phyloP scores from a whole-genome alignment of 2,329 filamentous ascomycete species.

The Penicillium corylophilum region DNA sequence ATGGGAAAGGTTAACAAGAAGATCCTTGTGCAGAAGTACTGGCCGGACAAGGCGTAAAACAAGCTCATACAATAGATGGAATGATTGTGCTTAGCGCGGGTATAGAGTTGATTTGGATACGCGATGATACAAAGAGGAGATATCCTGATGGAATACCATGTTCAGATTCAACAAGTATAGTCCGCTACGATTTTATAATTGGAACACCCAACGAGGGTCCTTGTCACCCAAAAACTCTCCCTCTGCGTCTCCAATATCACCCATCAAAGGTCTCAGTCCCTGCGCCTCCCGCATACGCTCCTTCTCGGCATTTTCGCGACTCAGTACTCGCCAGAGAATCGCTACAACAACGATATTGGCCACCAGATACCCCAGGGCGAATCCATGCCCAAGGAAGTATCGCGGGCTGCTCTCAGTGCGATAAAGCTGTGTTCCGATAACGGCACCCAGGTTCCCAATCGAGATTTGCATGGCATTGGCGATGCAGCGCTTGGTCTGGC shows the following conservation, averaged over 20 bases:
- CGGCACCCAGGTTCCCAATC: slow-evolving; percentile 67
- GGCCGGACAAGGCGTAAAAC: slow-evolving; percentile 25
- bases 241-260: slow-evolving; percentile 51
- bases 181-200: slow-evolving; percentile 44
- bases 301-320: slow-evolving; percentile 58
- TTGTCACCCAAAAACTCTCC: slow-evolving; percentile 61
- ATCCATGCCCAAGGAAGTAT: slow-evolving; percentile 65
- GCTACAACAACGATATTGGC: slow-evolving; percentile 57
- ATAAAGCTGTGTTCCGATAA: slow-evolving; percentile 70
- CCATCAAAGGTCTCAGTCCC: slow-evolving; percentile 28
- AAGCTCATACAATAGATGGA: background rate
- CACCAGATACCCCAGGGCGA: slow-evolving; percentile 64
- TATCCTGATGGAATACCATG: background rate
- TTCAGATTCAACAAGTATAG: background rate
- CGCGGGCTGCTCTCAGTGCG: slow-evolving; percentile 59
- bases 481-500: slow-evolving; percentile 67
- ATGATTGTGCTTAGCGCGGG: background rate
- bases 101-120: slow-evolving; percentile 3
- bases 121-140: background rate
- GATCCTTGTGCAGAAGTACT: slow-evolving; percentile 40
- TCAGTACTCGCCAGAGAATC: slow-evolving; percentile 55
- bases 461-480: slow-evolving; percentile 71
- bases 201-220: slow-evolving; percentile 66
- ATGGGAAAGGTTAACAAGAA: slow-evolving; percentile 76
- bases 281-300: slow-evolving; percentile 46